A percentile compares a stretch with the other conserved stretches of the same genome.
Conservation (phyloP, 768 basidiomycete species). For the Hirschioporus abietinus region DNA sequence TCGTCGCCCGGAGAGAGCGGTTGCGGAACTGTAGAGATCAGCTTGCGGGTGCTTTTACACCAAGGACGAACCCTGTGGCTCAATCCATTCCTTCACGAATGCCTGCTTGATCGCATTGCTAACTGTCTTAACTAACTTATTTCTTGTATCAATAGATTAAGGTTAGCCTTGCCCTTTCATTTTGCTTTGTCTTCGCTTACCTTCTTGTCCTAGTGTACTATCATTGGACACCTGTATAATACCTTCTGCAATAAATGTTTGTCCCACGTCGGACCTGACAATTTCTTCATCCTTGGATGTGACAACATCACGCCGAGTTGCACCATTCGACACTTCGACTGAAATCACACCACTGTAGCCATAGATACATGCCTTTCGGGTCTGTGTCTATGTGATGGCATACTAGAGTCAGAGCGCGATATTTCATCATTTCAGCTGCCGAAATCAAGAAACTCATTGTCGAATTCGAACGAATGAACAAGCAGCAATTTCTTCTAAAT, state of each 20-base stretch:
- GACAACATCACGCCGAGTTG: no score
- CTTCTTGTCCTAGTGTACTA: neutral
- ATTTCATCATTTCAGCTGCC: no score
- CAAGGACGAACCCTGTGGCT: slow-evolving; percentile 5
- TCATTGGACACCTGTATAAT: neutral
- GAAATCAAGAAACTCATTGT: no score
- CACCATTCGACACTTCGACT: no score
- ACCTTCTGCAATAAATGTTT: neutral
- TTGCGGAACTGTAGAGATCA: slow-evolving; percentile 51
- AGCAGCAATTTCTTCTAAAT: no score
- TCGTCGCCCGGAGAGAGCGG: slow-evolving; percentile 69
- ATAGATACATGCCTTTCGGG: no score
- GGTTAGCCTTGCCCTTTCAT: neutral
- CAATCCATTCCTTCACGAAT: neutral
- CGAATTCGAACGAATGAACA: no score
- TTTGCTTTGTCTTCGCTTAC: neutral
- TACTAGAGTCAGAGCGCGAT: no score
- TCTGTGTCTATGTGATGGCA: no score
- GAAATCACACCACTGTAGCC: no score
- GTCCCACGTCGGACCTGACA: no score
- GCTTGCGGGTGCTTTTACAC: slow-evolving; percentile 44
- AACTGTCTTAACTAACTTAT: neutral
- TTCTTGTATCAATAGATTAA: neutral
- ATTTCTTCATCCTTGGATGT: no score
- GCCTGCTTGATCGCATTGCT: neutral